Evolutionary conservation across 2,329 filamentous ascomycete species (phyloP).

Genomic region (Lasiodiplodia citricola): DNA sequence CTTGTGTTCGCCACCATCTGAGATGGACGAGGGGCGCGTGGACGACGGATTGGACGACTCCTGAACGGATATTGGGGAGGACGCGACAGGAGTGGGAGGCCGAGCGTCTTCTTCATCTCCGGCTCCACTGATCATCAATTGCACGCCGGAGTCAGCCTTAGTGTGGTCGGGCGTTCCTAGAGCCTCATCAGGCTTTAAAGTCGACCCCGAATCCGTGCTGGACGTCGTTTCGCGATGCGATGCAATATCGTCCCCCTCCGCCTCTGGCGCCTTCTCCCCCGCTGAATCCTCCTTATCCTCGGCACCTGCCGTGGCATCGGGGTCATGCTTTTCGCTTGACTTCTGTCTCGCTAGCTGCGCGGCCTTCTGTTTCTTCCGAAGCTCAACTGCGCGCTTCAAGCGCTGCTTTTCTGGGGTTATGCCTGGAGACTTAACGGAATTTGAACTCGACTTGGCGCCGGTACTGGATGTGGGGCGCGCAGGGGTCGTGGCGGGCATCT

Average conservation of each 20-base stretch:
- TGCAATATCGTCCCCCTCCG: constrained; percentile 14
- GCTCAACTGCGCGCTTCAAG: constrained; percentile 90
- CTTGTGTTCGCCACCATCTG: constrained; percentile 40
- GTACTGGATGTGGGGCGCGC: constrained; percentile 47
- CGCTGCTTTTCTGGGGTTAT: constrained; percentile 89
- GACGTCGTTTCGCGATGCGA: constrained; percentile 21
- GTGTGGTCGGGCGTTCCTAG: constrained; percentile 31
- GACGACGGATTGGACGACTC: constrained; percentile 44
- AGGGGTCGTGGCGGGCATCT: constrained; percentile 41
- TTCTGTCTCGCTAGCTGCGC: constrained; percentile 40
- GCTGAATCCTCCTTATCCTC: constrained; percentile 26
- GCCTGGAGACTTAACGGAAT: constrained; percentile 48
- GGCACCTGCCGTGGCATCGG: constrained; percentile 28
- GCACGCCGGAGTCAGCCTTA: constrained; percentile 63
- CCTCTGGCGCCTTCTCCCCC: constrained; percentile 12
- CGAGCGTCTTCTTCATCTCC: constrained; percentile 42
- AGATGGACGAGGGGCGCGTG: constrained; percentile 46
- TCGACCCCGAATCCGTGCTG: constrained; percentile 26
- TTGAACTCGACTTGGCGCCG: constrained; percentile 34
- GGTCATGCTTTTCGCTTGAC: constrained; percentile 27
- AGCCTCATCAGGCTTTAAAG: constrained; percentile 24
- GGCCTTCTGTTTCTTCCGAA: constrained; percentile 80
- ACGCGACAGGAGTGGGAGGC: constrained; percentile 40
- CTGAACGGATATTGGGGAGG: constrained; percentile 45
- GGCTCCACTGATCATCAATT: constrained; percentile 49